Percentiles rank a stretch among this genome's conserved stretches.
Evolutionary conservation across 176 grass and related monocot species (phyloP).

Genomic region (Dactylis glomerata): DNA sequence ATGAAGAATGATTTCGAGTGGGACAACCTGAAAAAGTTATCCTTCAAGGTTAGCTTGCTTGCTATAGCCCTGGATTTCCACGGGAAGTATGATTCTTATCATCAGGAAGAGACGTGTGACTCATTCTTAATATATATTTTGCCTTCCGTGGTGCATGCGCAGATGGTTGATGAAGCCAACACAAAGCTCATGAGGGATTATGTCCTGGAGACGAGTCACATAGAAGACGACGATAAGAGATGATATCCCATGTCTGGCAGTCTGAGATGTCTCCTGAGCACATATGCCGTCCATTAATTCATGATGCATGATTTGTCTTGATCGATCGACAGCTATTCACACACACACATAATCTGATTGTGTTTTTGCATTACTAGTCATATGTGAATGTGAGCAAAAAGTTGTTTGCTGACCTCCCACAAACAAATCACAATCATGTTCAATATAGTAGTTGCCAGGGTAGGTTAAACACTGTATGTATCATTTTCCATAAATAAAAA

Average conservation of each 20-base stretch:
- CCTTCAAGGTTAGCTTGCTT: slow-evolving; percentile 51
- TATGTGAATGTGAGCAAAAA: neutral
- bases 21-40: slow-evolving; percentile 84
- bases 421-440: too few relatives aligned
- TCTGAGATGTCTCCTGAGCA: neutral
- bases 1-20: slow-evolving; percentile 88
- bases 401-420: too few relatives aligned
- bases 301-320: neutral
- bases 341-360: neutral
- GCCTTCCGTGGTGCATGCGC: neutral
- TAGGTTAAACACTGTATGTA: too few relatives aligned
- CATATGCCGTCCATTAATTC: neutral
- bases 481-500: too few relatives aligned
- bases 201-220: slow-evolving; percentile 79
- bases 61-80: neutral
- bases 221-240: slow-evolving; percentile 56
- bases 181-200: slow-evolving; percentile 87
- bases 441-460: too few relatives aligned
- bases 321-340: neutral
- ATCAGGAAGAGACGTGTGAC: neutral
- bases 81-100: neutral
- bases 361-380: neutral
- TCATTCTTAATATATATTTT: neutral
- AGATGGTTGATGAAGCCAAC: slow-evolving; percentile 94
- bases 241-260: neutral